Evolutionary conservation across 257 asterid genomes (phyloP).

Genomic region (Lithospermum erythrorhizon): DNA sequence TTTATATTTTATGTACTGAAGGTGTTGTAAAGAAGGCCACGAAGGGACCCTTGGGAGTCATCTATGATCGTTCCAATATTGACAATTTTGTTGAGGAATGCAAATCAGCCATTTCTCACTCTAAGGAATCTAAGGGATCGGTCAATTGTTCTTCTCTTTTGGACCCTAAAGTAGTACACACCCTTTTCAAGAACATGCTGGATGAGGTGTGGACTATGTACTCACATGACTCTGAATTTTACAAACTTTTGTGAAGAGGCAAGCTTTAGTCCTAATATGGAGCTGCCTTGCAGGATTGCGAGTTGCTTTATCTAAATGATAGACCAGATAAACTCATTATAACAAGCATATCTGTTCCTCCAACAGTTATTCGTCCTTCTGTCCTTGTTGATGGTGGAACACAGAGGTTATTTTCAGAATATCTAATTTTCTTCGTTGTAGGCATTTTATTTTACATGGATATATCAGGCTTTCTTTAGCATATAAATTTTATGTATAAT

Average conservation of each 20-base stretch:
- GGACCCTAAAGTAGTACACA: constrained; percentile 48
- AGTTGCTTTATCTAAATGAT: constrained; percentile 64
- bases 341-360: constrained; percentile 79
- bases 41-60: constrained; percentile 27
- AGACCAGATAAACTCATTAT: constrained; percentile 86
- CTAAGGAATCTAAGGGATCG: constrained; percentile 34
- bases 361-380: constrained; percentile 84
- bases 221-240: constrained; percentile 6
- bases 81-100: constrained; percentile 33
- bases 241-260: background rate
- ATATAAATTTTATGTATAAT: background rate
- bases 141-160: constrained; percentile 28
- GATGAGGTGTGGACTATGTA: constrained; percentile 47
- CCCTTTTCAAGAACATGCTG: constrained; percentile 56
- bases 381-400: constrained; percentile 83
- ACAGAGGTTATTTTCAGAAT: constrained; percentile 39
- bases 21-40: constrained; percentile 71
- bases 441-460: constrained; percentile 7
- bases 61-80: constrained; percentile 45
- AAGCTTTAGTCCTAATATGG: background rate
- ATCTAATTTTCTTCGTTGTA: constrained; percentile 2
- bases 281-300: constrained; percentile 57
- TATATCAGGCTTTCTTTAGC: constrained; percentile 2
- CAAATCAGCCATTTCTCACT: constrained; percentile 46
- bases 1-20: constrained; percentile 21